Conservation (phyloP, 768 basidiomycete species). For the Xanthoconium stramineum region DNA sequence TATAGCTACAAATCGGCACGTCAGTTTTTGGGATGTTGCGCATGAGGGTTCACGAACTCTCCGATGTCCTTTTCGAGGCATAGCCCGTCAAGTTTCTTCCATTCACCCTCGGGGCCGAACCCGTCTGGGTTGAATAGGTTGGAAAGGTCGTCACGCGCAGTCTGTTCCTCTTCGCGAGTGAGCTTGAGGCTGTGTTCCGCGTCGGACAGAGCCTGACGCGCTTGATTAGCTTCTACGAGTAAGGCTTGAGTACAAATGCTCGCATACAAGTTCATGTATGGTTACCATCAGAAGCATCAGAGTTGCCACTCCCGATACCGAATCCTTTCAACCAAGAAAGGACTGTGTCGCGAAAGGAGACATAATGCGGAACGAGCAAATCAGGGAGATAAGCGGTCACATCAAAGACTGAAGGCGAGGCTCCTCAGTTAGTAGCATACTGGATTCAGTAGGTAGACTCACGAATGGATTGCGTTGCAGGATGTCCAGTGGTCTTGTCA, state of each 20-base stretch:
- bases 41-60: conserved; percentile 62
- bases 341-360: conserved; percentile 58
- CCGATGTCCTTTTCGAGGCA: conserved; percentile 83
- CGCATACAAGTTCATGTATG: background rate
- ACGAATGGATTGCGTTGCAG: conserved; percentile 53
- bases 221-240: conserved; percentile 52
- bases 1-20: conserved; percentile 56
- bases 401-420: conserved; percentile 62
- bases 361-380: conserved; percentile 66
- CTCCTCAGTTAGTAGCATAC: background rate
- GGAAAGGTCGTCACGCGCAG: conserved; percentile 53
- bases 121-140: conserved; percentile 63
- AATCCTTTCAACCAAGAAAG: conserved; percentile 61
- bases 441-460: conserved; percentile 28
- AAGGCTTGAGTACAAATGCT: background rate
- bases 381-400: conserved; percentile 85
- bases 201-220: conserved; percentile 58
- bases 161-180: conserved; percentile 49
- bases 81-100: conserved; percentile 87
- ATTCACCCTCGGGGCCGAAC: conserved; percentile 84
- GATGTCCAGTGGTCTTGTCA: conserved; percentile 60
- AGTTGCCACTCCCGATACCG: conserved; percentile 49
- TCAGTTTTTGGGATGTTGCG: conserved; percentile 7
- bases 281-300: conserved; percentile 42
- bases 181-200: conserved; percentile 59